These are phyloP conservation scores for Westerdykella sp. DNA, from an alignment of 2,329 filamentous ascomycete genomes.

Conservation along the genomic window DNA sequence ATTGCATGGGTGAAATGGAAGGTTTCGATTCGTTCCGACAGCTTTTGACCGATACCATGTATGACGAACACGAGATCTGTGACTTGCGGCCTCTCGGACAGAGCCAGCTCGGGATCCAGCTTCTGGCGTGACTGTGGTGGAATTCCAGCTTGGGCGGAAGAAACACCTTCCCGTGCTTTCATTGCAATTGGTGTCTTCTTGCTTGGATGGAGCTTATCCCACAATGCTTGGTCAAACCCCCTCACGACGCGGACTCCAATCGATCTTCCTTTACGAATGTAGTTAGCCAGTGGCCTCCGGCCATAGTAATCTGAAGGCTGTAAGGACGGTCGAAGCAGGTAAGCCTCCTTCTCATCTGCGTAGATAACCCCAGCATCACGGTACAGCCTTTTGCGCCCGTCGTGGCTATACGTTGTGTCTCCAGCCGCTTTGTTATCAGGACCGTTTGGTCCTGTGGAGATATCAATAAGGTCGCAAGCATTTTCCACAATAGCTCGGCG, in stretches of 20 bases:
- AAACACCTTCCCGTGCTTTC: conserved; percentile 42
- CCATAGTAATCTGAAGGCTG: conserved; percentile 81
- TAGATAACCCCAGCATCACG: conserved; percentile 79
- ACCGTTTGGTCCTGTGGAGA: conserved; percentile 41
- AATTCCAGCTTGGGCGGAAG: conserved; percentile 40
- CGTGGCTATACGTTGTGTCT: conserved; percentile 36
- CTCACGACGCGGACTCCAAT: conserved; percentile 84
- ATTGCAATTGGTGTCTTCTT: conserved; percentile 37
- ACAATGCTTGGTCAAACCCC: conserved; percentile 73
- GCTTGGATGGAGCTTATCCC: conserved; percentile 65
- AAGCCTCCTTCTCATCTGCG: conserved; percentile 68
- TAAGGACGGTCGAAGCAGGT: conserved; percentile 77
- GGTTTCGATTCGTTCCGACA: conserved; percentile 89
- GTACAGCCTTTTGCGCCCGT: conserved; percentile 54
- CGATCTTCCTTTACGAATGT: conserved; percentile 71
- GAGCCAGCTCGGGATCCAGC: conserved; percentile 55
- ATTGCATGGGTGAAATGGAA: conserved; percentile 97
- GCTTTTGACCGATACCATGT: conserved; percentile 93
- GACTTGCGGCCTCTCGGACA: conserved; percentile 61
- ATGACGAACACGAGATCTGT: conserved; percentile 86
- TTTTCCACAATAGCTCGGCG: conserved; percentile 39
- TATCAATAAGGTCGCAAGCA: conserved; percentile 45
- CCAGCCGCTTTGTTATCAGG: conserved; percentile 46
- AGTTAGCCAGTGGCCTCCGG: conserved; percentile 69
- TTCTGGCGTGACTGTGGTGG: conserved; percentile 36